These are phyloP conservation scores for Suhomyces panamericanus DNA, from an alignment of 1,139 yeast genomes.

Conservation along the genomic window DNA sequence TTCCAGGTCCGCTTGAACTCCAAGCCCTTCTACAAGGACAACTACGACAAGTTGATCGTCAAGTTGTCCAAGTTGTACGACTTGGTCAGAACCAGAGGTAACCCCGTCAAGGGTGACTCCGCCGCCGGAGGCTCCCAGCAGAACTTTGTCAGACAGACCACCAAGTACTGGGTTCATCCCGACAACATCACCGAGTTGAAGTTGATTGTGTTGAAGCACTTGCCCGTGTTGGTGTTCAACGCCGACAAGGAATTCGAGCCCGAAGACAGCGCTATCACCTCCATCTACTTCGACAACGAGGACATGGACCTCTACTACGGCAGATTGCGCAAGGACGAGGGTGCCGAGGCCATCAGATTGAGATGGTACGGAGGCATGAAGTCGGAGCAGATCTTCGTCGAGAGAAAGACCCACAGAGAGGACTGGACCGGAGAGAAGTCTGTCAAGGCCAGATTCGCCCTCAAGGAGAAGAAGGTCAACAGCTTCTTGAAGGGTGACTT, in stretches of 20 bases:
- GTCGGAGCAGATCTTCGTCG: constrained; percentile 89
- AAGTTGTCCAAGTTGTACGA: constrained; percentile 88
- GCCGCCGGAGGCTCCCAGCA: constrained; percentile 97
- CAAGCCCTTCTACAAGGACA: constrained; percentile 93
- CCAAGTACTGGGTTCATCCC: constrained; percentile 98
- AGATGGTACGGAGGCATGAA: constrained; percentile 99
- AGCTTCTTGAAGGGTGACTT: constrained; percentile 77
- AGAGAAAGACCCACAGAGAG: constrained; percentile 96
- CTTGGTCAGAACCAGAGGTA: constrained; percentile 91
- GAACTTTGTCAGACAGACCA: constrained; percentile 96
- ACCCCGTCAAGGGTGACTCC: constrained; percentile 91
- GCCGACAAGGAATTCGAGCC: constrained; percentile 92
- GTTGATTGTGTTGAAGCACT: constrained; percentile 84
- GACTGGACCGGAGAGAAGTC: constrained; percentile 99
- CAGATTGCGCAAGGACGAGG: constrained; percentile 92
- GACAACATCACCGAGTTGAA: constrained; percentile 98
- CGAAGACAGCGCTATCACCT: constrained; percentile 94
- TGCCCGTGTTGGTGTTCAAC: constrained; percentile 94
- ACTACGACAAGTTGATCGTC: constrained; percentile 85
- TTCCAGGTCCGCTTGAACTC: constrained; percentile 90
- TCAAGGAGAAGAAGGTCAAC: constrained; percentile 89
- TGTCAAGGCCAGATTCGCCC: constrained; percentile 91
- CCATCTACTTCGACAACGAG: constrained; percentile 89
- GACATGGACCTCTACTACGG: constrained; percentile 91
- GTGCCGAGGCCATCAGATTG: constrained; percentile 97